Conservation (phyloP, 306 rosid species). For the Rosa rugosa region DNA sequence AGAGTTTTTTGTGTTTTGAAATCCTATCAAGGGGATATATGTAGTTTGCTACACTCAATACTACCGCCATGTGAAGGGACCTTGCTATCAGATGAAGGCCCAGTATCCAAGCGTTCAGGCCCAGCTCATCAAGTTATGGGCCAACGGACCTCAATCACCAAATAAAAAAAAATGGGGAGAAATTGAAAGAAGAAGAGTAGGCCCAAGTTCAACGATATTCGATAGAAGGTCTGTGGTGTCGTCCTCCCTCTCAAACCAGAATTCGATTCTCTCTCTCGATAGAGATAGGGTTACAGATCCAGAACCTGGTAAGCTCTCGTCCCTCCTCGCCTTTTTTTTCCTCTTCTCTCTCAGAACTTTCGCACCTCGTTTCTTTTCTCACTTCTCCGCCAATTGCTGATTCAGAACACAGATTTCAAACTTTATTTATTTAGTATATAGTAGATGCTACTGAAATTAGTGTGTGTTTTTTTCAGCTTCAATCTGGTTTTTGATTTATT, state of each 20-base stretch:
- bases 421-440: neutral
- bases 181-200: too few species aligned
- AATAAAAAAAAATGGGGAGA: too few species aligned
- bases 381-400: neutral
- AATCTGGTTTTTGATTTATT: neutral
- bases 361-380: neutral
- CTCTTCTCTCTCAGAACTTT: neutral
- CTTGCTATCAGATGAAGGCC: too few species aligned
- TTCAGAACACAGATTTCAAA: neutral
- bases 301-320: neutral
- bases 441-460: neutral
- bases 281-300: neutral
- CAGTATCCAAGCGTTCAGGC: too few species aligned
- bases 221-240: too few species aligned
- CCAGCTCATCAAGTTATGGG: too few species aligned
- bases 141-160: too few species aligned
- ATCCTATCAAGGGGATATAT: too few species aligned
- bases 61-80: too few species aligned
- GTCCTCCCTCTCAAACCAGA: conserved; percentile 1
- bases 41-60: too few species aligned
- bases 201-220: too few species aligned
- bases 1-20: too few species aligned
- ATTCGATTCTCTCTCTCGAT: neutral
- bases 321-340: neutral
- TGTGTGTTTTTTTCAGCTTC: neutral